A percentile compares a stretch with the other conserved stretches of the same genome.
These are phyloP conservation scores for Chrysosphaeria jannelii DNA, from an alignment of 2,329 filamentous ascomycete genomes.

Conservation along the genomic window DNA sequence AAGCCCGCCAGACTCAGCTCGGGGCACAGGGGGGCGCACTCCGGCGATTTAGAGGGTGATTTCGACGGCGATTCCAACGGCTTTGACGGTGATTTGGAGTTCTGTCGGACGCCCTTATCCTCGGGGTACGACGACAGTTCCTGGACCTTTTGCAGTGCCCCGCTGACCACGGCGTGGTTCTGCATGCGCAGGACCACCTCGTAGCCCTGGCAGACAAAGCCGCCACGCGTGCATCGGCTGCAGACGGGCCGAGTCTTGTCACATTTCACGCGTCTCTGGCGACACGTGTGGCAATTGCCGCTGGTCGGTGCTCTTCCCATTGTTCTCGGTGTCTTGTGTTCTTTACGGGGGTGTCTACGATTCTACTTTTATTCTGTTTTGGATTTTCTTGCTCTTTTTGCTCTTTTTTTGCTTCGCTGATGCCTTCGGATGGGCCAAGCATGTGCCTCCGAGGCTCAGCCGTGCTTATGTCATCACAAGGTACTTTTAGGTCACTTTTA, in stretches of 20 bases:
- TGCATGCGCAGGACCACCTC: conserved; percentile 7
- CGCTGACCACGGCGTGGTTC: conserved; percentile 6
- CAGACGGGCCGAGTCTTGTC: conserved; percentile 6
- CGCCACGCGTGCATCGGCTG: conserved; percentile 5
- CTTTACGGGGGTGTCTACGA: too few species aligned
- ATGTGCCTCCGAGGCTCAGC: too few species aligned
- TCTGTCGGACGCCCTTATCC: background rate
- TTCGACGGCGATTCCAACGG: background rate
- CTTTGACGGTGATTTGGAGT: background rate
- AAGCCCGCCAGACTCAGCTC: conserved; percentile 6
- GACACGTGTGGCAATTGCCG: conserved; percentile 7
- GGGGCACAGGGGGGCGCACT: background rate
- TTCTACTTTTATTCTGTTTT: too few species aligned
- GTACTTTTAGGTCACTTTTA: too few species aligned
- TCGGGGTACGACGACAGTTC: conserved; percentile 5
- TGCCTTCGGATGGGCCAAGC: too few species aligned
- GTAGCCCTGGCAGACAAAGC: conserved; percentile 6
- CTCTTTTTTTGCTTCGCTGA: too few species aligned
- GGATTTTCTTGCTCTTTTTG: too few species aligned
- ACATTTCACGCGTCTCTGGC: conserved; percentile 7
- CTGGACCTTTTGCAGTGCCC: conserved; percentile 5
- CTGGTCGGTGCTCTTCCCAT: conserved; percentile 7
- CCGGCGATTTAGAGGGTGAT: conserved; percentile 1
- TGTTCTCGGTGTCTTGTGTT: too few species aligned
- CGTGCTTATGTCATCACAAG: too few species aligned